phyloP scores from a whole-genome alignment of 441 rosid species.

The Pelargonium citronellum region DNA sequence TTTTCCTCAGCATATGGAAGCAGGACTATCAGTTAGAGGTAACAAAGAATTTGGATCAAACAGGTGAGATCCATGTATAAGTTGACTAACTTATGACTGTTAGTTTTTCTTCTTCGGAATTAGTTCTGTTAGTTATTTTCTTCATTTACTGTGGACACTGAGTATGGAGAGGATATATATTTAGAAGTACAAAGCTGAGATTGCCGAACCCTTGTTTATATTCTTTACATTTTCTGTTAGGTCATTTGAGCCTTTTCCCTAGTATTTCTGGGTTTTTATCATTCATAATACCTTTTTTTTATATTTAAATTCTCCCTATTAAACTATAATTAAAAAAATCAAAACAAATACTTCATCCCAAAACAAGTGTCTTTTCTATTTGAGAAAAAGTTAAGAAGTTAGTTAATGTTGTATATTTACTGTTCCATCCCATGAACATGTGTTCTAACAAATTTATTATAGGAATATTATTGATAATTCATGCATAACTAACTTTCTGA shows the following conservation, averaged over 20 bases:
- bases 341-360: not conserved
- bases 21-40: slow-evolving; percentile 70
- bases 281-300: no score
- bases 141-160: not conserved
- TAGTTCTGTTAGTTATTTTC: not conserved
- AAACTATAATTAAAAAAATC: no score
- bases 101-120: not conserved
- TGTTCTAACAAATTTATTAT: no score
- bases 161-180: not conserved
- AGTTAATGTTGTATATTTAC: not conserved
- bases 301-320: no score
- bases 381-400: not conserved
- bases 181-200: not conserved
- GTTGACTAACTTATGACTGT: slow-evolving; percentile 12
- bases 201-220: not conserved
- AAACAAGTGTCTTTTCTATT: not conserved
- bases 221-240: not conserved
- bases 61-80: slow-evolving; percentile 41
- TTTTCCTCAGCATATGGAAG: slow-evolving; percentile 63
- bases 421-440: not conserved
- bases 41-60: slow-evolving; percentile 77
- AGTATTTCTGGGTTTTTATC: not conserved
- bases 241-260: not conserved
- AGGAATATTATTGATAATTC: no score
- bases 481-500: no score